Evolutionary conservation across 768 basidiomycete species (phyloP).

Genomic region (Phlegmacium glaucopus): DNA sequence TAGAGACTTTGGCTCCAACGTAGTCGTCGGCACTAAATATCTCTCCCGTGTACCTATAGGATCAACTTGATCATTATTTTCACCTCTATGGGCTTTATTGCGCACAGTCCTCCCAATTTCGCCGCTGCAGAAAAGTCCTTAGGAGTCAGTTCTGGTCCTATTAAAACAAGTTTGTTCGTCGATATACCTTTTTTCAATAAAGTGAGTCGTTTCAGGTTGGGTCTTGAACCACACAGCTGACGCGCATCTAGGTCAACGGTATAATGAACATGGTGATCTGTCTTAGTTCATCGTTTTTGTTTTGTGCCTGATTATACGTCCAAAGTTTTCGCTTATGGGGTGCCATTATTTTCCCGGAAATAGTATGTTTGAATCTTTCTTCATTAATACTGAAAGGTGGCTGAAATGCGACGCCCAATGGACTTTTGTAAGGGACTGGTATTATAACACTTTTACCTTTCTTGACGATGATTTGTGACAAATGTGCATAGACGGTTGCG

Average conservation of each 20-base stretch:
- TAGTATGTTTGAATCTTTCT: conserved; percentile 20
- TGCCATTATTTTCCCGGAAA: conserved; percentile 46
- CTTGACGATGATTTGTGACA: background rate
- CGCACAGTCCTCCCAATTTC: conserved; percentile 54
- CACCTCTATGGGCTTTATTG: conserved; percentile 57
- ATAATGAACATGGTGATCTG: conserved; percentile 54
- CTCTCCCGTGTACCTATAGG: conserved; percentile 27
- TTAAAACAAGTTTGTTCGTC: conserved; percentile 36
- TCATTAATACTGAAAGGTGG: conserved; percentile 40
- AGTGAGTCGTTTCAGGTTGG: too few species aligned
- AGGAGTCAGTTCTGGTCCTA: conserved; percentile 27
- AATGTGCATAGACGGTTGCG: conserved; percentile 28
- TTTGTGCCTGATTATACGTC: background rate
- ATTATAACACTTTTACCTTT: conserved; percentile 1
- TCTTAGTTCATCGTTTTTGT: background rate
- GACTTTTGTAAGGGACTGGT: conserved; percentile 72
- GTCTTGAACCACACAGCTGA: too few species aligned
- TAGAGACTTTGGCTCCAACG: background rate
- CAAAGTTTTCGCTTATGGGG: conserved; percentile 57
- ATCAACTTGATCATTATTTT: conserved; percentile 54
- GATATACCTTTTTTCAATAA: conserved; percentile 34
- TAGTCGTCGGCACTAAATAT: background rate
- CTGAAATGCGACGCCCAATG: conserved; percentile 65
- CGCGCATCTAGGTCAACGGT: conserved; percentile 43
- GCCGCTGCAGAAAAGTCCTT: conserved; percentile 35